Percentiles rank a stretch among this genome's conserved stretches.
phyloP scores from a whole-genome alignment of 768 basidiomycete species.

The Lentinula sp. region DNA sequence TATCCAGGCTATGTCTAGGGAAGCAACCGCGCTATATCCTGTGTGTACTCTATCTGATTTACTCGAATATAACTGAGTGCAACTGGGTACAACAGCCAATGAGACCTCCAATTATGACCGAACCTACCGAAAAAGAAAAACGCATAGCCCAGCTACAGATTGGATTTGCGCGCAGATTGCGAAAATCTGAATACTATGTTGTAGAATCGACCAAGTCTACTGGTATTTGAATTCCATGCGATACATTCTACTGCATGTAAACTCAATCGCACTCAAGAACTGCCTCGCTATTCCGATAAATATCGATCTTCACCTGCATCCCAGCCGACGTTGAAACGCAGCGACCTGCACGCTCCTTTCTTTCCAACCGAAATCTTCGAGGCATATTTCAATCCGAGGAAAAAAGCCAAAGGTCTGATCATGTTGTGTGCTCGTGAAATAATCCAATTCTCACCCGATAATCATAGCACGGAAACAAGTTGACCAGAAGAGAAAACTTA shows the following conservation, averaged over 20 bases:
- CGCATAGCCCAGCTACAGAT: conserved; percentile 60
- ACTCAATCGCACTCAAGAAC: conserved; percentile 33
- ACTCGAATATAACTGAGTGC: conserved; percentile 1
- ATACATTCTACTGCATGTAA: background rate
- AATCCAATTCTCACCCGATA: background rate
- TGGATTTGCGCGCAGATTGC: conserved; percentile 58
- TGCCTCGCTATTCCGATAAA: conserved; percentile 81
- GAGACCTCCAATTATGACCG: conserved; percentile 64
- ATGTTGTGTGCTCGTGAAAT: background rate
- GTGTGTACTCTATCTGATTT: conserved; percentile 37
- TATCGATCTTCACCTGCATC: conserved; percentile 57
- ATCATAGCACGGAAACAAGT: conserved; percentile 18
- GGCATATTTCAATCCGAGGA: conserved; percentile 70
- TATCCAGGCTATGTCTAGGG: conserved; percentile 68
- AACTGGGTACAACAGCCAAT: conserved; percentile 39
- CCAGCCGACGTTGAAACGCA: conserved; percentile 63
- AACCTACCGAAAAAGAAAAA: conserved; percentile 60
- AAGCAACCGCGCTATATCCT: conserved; percentile 75
- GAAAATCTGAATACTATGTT: conserved; percentile 69
- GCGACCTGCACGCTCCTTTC: conserved; percentile 67
- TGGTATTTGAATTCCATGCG: conserved; percentile 23
- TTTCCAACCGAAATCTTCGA: conserved; percentile 77
- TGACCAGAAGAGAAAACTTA: conserved; percentile 35
- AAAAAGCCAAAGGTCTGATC: conserved; percentile 47
- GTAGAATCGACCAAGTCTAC: conserved; percentile 64